phyloP scores from a whole-genome alignment of 805 yeast genomes.

The Grigorovia jiainica region DNA sequence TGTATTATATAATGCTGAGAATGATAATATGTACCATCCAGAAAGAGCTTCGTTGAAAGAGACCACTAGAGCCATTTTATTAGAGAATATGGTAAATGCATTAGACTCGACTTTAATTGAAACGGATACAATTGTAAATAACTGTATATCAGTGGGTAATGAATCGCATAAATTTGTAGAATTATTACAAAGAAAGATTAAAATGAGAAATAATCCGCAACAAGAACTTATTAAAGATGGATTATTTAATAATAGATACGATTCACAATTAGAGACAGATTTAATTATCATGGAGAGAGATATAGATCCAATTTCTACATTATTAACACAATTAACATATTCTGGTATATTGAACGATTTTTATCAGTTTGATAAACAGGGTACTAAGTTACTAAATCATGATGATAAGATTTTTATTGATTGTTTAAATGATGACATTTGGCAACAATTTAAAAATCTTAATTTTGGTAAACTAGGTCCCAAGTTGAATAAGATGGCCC shows the following conservation, averaged over 20 bases:
- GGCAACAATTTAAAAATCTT: slow-evolving; percentile 42
- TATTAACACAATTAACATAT: slow-evolving; percentile 71
- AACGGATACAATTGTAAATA: slow-evolving; percentile 19
- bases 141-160: slow-evolving; percentile 20
- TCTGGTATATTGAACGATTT: slow-evolving; percentile 74
- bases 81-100: slow-evolving; percentile 22
- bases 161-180: slow-evolving; percentile 15
- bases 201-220: slow-evolving; percentile 7
- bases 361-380: slow-evolving; percentile 40
- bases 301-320: slow-evolving; percentile 60
- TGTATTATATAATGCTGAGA: slow-evolving; percentile 16
- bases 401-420: slow-evolving; percentile 12
- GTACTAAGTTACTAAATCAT: slow-evolving; percentile 17
- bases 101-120: slow-evolving; percentile 14
- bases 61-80: slow-evolving; percentile 19
- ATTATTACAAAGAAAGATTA: slow-evolving; percentile 12
- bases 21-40: slow-evolving; percentile 22
- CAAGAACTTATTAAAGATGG: slow-evolving; percentile 19
- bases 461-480: slow-evolving; percentile 79
- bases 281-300: slow-evolving; percentile 72
- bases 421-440: slow-evolving; percentile 21
- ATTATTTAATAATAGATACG: slow-evolving; percentile 28
- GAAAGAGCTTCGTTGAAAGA: slow-evolving; percentile 11
- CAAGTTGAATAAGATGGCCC: slow-evolving; percentile 60
- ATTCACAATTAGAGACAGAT: slow-evolving; percentile 49